Conservation (phyloP, 495 filamentous ascomycete genomes). For the Xylaria grammica region DNA sequence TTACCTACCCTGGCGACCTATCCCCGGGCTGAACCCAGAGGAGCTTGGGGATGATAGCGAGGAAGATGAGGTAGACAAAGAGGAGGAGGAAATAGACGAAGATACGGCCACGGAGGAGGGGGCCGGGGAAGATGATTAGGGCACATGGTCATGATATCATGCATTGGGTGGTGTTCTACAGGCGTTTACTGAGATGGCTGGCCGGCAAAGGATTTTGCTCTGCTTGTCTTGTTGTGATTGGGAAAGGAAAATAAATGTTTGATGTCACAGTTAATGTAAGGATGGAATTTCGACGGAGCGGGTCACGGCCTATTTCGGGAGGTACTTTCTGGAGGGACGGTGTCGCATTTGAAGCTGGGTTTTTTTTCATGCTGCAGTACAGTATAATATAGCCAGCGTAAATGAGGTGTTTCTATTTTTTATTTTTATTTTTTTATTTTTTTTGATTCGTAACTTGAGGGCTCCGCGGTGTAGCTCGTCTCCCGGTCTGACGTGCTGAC, state of each 20-base stretch:
- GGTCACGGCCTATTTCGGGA: not conserved
- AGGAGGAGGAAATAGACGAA: slow-evolving; percentile 58
- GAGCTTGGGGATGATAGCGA: slow-evolving; percentile 59
- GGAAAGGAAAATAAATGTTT: not conserved
- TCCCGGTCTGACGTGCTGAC: too few relatives aligned
- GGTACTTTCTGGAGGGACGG: not conserved
- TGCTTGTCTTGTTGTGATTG: not conserved
- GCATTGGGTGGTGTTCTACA: slow-evolving; percentile 20
- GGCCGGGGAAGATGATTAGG: slow-evolving; percentile 40
- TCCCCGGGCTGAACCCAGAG: slow-evolving; percentile 67
- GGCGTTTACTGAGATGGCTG: slow-evolving; percentile 16
- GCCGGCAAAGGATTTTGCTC: slow-evolving; percentile 16
- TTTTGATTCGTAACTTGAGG: too few relatives aligned
- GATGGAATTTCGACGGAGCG: not conserved
- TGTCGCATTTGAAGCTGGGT: not conserved
- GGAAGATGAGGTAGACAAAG: slow-evolving; percentile 47
- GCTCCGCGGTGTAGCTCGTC: too few relatives aligned
- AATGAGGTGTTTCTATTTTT: too few relatives aligned
- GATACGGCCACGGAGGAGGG: slow-evolving; percentile 55
- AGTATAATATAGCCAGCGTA: too few relatives aligned
- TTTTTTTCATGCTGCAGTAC: not conserved
- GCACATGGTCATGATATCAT: slow-evolving; percentile 21
- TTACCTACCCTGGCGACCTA: slow-evolving; percentile 82
- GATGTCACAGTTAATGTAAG: not conserved
- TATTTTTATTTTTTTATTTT: too few relatives aligned